Evolutionary conservation across 1,284 basidiomycete species (phyloP), one percentile per base, ranked within the genome.

Genomic region (Ceratobasidium sp.): DNA sequence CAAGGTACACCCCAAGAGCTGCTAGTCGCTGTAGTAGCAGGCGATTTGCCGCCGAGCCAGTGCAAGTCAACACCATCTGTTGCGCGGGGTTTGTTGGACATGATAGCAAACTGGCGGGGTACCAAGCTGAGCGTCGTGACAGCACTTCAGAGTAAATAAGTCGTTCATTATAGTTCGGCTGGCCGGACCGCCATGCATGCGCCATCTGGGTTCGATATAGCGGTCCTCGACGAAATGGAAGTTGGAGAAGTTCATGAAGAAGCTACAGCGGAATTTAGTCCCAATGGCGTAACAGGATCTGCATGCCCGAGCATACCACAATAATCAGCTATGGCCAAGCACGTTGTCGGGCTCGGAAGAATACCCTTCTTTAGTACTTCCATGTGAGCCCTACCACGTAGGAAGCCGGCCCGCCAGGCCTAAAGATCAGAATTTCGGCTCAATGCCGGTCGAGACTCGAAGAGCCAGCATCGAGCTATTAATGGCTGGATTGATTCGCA

Each of bases 1-100:
- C 86, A 87, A 40, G 86, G 86, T 23, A 87, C 78, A 17, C 86
- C 86, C 77, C 86, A 87, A 1, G 85, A 79, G 7, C 84, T 84
- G 13, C 86, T 85, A 9, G 82, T 82, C 23, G 86, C 85, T 3
- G 83, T 82, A 1, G 78, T 80, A 5, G 79, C 33, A 26, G 86
- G 86, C 0, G 85, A 81, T 40, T 82, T 80, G 0, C 83, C 83
- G 78, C 86, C 85, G 10, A 87, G 78, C 85, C 84, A 86, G 62
- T 84, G 82, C 26, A 86, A 77, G 56, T 84, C 81, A 9, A 85
- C 84, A 46, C 81, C 82, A n/a, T 70, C 77, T 44, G 56, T 64
- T 20, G 77, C 68, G 17, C 62, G 59, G 65, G 77, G 69, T 57
- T 59, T 78, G 56, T 70, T 70, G 42, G 59, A 42, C 77, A 78